These are phyloP conservation scores for Sporisorium exsertum DNA, from an alignment of 1,284 basidiomycete genomes.

Conservation along the genomic window DNA sequence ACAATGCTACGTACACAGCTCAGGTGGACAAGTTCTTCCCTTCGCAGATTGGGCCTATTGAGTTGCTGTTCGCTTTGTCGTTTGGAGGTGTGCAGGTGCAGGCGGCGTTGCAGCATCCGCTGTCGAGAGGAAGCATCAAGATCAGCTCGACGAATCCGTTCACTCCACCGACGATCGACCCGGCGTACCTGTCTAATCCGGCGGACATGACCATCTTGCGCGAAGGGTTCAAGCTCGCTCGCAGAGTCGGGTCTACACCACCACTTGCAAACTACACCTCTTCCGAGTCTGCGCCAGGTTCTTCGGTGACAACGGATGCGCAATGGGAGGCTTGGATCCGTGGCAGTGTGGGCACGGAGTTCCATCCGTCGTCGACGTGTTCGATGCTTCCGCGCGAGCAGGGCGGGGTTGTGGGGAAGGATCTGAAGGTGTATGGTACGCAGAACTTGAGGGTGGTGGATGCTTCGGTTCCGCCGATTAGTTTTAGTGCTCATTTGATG, in stretches of 20 bases:
- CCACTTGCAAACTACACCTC: constrained; percentile 39
- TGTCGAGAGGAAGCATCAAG: constrained; percentile 72
- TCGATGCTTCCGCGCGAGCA: constrained; percentile 56
- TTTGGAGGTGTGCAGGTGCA: constrained; percentile 72
- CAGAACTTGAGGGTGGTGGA: constrained; percentile 57
- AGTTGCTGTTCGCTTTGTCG: constrained; percentile 54
- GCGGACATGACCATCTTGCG: constrained; percentile 75
- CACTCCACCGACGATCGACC: constrained; percentile 75
- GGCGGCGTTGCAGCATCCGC: constrained; percentile 77
- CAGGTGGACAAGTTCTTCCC: constrained; percentile 72
- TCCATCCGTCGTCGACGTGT: constrained; percentile 72
- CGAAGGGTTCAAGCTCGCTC: constrained; percentile 75
- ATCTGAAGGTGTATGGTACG: constrained; percentile 59
- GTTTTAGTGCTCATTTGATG: constrained; percentile 71
- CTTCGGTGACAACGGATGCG: constrained; percentile 68
- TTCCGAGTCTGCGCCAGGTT: constrained; percentile 41
- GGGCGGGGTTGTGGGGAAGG: constrained; percentile 63
- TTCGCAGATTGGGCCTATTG: constrained; percentile 46
- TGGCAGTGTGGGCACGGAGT: constrained; percentile 67
- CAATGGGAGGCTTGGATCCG: constrained; percentile 73
- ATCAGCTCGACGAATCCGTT: constrained; percentile 75
- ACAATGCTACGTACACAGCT: constrained; percentile 75
- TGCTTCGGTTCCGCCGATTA: constrained; percentile 65
- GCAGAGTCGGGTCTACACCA: constrained; percentile 69
- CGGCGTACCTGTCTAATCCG: constrained; percentile 72